Evolutionary conservation across 257 asterid species (phyloP).

Genomic region (Solanum habrochaites): DNA sequence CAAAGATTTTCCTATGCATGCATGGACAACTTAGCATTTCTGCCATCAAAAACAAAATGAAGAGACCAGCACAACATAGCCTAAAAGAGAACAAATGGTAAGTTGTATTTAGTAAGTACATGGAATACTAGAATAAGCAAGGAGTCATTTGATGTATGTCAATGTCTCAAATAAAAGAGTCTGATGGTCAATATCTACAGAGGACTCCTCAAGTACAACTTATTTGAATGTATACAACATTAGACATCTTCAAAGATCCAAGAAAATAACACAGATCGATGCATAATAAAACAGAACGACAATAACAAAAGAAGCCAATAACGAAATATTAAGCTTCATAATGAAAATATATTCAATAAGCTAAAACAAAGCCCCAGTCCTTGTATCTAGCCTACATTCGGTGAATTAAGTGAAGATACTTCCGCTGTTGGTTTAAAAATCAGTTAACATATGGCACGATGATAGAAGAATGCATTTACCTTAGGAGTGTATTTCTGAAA

Average conservation of each 20-base stretch:
- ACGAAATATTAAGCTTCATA: not conserved
- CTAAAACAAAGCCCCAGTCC: not conserved
- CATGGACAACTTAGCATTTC: not conserved
- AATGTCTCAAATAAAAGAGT: not conserved
- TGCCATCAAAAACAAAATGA: not conserved
- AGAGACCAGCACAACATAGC: not conserved
- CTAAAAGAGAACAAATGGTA: not conserved
- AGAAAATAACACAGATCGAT: not conserved
- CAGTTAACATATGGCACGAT: not conserved
- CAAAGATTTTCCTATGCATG: not conserved
- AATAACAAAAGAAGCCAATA: not conserved
- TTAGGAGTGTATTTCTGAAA: slow-evolving; percentile 71
- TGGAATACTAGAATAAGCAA: not conserved
- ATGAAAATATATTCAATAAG: not conserved
- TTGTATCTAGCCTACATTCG: not conserved
- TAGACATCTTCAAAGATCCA: not conserved
- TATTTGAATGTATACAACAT: not conserved
- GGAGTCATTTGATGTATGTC: not conserved
- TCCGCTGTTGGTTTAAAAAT: not conserved
- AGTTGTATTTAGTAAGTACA: not conserved
- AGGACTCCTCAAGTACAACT: not conserved
- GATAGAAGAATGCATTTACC: slow-evolving; percentile 28
- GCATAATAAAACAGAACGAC: not conserved
- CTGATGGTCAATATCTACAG: not conserved
- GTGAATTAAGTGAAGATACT: not conserved